Percentiles rank a stretch among this genome's conserved stretches.
Evolutionary conservation across 768 basidiomycete genomes (phyloP).

Genomic region (Boletus vermiculosoides): DNA sequence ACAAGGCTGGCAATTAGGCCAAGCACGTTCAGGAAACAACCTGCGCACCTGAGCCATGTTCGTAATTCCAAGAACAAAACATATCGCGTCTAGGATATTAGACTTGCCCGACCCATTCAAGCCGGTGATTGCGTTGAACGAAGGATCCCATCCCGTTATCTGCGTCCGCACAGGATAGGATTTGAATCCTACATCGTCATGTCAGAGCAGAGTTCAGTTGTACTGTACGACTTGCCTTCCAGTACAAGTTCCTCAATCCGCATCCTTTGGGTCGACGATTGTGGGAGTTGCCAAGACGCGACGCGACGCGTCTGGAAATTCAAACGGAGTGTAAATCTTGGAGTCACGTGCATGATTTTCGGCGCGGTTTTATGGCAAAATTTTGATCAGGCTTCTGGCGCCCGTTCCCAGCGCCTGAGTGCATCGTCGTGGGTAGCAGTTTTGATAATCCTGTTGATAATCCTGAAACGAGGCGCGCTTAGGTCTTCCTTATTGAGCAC

Average conservation of each 20-base stretch:
- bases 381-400: not conserved
- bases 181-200: conserved; percentile 73
- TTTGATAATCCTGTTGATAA: not conserved
- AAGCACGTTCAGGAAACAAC: not conserved
- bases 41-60: conserved; percentile 84
- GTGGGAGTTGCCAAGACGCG: conserved; percentile 16
- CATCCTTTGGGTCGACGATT: conserved; percentile 48
- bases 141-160: conserved; percentile 95
- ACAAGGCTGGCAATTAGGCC: not conserved
- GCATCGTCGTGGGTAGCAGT: not conserved
- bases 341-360: conserved; percentile 15
- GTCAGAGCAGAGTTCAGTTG: not conserved
- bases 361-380: not conserved
- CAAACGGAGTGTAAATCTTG: conserved; percentile 24
- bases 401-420: conserved; percentile 16
- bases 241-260: conserved; percentile 94
- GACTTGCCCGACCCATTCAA: conserved; percentile 97
- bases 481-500: not conserved
- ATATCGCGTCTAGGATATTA: conserved; percentile 98
- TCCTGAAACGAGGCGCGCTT: not conserved
- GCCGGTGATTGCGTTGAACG: conserved; percentile 98
- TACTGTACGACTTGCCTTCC: conserved; percentile 54
- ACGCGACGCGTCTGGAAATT: conserved; percentile 32
- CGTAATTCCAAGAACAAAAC: conserved; percentile 96
- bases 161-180: conserved; percentile 96